Evolutionary conservation across 805 yeast species (phyloP).

Genomic region (Sungouiozyma ichnusensis): DNA sequence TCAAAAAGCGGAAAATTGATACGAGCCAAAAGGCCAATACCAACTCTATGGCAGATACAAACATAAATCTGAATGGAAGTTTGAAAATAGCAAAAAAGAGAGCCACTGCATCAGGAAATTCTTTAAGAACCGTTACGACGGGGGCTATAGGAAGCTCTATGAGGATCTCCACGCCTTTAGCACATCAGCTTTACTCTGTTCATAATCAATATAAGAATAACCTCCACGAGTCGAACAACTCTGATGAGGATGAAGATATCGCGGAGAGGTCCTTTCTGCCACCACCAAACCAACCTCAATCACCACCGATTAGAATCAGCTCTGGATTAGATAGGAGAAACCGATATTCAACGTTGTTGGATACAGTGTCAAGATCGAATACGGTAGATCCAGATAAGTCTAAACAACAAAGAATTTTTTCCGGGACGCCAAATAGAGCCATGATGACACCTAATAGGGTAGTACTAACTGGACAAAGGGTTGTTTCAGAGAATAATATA

Average conservation of each 20-base stretch:
- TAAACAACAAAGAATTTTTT: slow-evolving; percentile 25
- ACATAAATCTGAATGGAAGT: slow-evolving; percentile 8
- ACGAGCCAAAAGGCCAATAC: slow-evolving; percentile 9
- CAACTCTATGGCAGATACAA: slow-evolving; percentile 4
- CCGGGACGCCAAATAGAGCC: slow-evolving; percentile 24
- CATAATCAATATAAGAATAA: slow-evolving; percentile 2
- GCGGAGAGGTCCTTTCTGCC: slow-evolving; percentile 28
- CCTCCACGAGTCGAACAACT: slow-evolving; percentile 12
- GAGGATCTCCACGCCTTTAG: slow-evolving; percentile 32
- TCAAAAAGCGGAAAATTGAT: slow-evolving; percentile 18
- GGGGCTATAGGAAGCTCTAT: slow-evolving; percentile 7
- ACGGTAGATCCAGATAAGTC: slow-evolving; percentile 31
- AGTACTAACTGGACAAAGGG: slow-evolving; percentile 16
- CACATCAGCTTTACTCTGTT: slow-evolving; percentile 31
- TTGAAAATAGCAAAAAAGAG: slow-evolving; percentile 19
- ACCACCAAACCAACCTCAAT: slow-evolving; percentile 30
- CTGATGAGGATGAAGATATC: slow-evolving; percentile 24
- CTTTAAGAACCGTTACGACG: slow-evolving; percentile 4
- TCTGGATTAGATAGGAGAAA: slow-evolving; percentile 29
- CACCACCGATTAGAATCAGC: slow-evolving; percentile 30
- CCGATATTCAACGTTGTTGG: slow-evolving; percentile 24
- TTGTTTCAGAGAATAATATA: slow-evolving; percentile 17
- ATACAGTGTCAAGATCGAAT: slow-evolving; percentile 31
- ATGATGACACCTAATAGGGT: slow-evolving; percentile 23
- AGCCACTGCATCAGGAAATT: slow-evolving; percentile 5